Evolutionary conservation across 176 grass and related monocot species (phyloP), one percentile per base, ranked within the genome.

Genomic region (Hyparrhenia diplandra): DNA sequence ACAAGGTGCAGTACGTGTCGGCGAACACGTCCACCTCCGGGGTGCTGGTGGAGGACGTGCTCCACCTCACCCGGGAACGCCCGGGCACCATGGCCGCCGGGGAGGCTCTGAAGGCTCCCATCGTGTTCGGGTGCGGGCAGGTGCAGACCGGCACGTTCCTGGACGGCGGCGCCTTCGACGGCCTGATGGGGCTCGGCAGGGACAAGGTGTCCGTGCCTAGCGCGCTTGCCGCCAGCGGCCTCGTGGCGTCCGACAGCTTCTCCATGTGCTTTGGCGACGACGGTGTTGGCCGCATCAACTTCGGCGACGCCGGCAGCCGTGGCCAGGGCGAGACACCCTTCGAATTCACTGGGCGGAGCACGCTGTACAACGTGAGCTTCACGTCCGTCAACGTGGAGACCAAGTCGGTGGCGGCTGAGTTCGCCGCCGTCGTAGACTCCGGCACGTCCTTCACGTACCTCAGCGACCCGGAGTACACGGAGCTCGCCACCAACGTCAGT

Each of bases 201-300:
- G 31, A 32, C 31, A 32, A 32, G 31, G 31, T 32, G 31, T 32
- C 31, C 31, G 31, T 32, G 31, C 31, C 31, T 4, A 32, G 31
- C 31, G 31, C 4, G 31, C 31, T 32, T 4, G 31, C 31, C 31
- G 31, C 31, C 31, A 4, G 2, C 4, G 31, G 31, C 31, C 31
- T 86, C 75, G 66, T 83, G 30, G 37, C 70, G 16, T 82, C 89
- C 7, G 66, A 32, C 4, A 2, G 31, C 31, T 84, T 97, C 51
- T 94, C 94, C 23, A 94, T 97, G 91, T 97, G 94, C 87, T 97
- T 97, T 61, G 79, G 91, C 60, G 0, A 1, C 1, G 67, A 92
- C 67, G 91, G 94, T 37, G 0, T 30, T 39, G 94, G 94, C 14
- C 87, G 87, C 69, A 89, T 97, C 51, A 88, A 87, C 86, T 97